Evolutionary conservation across 75 land plant species (phyloP), one percentile per base, ranked within the genome.

Genomic region (Cunninghamia lanceolata): DNA sequence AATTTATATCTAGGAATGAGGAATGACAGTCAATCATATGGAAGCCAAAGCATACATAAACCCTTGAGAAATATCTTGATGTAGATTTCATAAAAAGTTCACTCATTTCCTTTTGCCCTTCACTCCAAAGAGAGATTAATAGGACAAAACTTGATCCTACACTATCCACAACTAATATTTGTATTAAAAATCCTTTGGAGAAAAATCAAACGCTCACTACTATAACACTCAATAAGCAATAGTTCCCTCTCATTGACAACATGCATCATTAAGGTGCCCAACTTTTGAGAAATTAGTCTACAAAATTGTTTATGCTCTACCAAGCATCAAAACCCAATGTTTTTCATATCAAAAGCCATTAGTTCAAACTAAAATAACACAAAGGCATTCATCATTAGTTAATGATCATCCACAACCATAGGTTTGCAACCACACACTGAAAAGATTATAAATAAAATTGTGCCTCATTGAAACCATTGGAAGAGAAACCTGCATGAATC

Each of bases 131-230:
- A 76, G 35, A 76, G 40, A 15, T 19, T 38, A 42, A 76, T 76
- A 76, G 79, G 79, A 76, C 4, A 76, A 10, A 75, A 75, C 34
- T 75, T 76, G 42, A 76, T 32, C 79, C 79, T 76, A 38, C 79
- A 76, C 79, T 76, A 76, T 42, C 79, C 79, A 76, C 79, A 76
- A 76, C 15, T 76, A 9, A 15, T 73, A 32, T 32, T 38, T 76
- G 79, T 19, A 76, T 42, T 42, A 39, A 76, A 76, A 76, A 75
- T 75, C 77, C 77, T 19, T 76, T 38, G 79, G 79, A 38, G 43
- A 76, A 76, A 39, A 76, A 19, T 76, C 19, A 76, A 76, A 76
- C 17, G 42, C 79, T n/a, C n/a, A n/a, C n/a, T n/a, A n/a, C n/a
- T n/a, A n/a, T n/a, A n/a, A n/a, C n/a, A n/a, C n/a, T n/a, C n/a